Evolutionary conservation across 2,329 filamentous ascomycete species (phyloP).

Genomic region (Curvularia sp.): DNA sequence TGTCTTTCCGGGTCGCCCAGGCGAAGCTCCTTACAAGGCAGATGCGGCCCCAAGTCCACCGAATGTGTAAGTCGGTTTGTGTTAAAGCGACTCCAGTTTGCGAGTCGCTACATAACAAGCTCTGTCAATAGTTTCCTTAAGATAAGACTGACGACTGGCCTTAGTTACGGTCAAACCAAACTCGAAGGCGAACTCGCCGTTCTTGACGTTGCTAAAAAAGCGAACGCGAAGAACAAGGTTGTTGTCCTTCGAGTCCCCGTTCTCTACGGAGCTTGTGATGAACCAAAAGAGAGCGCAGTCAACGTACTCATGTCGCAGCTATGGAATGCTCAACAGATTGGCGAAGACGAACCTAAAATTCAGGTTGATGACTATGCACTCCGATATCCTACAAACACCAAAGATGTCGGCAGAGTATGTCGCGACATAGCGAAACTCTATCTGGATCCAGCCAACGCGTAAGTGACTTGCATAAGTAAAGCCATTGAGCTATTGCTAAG

Average conservation of each 20-base stretch:
- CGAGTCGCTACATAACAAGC: too few relatives aligned
- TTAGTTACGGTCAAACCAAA: constrained; percentile 72
- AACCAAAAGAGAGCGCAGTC: constrained; percentile 77
- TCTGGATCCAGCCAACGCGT: constrained; percentile 42
- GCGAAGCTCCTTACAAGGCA: constrained; percentile 83
- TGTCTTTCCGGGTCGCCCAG: constrained; percentile 74
- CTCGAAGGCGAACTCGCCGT: constrained; percentile 74
- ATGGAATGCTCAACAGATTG: constrained; percentile 72
- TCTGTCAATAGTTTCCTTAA: neutral
- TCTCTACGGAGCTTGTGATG: constrained; percentile 75
- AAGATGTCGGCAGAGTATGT: constrained; percentile 82
- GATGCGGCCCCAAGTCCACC: constrained; percentile 70
- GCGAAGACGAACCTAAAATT: constrained; percentile 56
- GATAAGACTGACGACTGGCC: constrained; percentile 3
- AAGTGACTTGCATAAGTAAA: neutral
- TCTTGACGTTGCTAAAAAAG: constrained; percentile 61
- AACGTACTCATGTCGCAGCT: constrained; percentile 81
- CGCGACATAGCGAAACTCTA: constrained; percentile 77
- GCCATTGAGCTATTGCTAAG: neutral
- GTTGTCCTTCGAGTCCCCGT: constrained; percentile 82
- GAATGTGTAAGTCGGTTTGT: constrained; percentile 61
- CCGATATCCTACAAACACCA: constrained; percentile 86
- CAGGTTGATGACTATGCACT: constrained; percentile 88
- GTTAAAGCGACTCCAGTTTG: neutral
- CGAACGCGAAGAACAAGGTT: constrained; percentile 30